These are phyloP conservation scores for Apophysomyces variabilis DNA, from an alignment of 371 early-diverging fungal genomes.

Conservation along the genomic window DNA sequence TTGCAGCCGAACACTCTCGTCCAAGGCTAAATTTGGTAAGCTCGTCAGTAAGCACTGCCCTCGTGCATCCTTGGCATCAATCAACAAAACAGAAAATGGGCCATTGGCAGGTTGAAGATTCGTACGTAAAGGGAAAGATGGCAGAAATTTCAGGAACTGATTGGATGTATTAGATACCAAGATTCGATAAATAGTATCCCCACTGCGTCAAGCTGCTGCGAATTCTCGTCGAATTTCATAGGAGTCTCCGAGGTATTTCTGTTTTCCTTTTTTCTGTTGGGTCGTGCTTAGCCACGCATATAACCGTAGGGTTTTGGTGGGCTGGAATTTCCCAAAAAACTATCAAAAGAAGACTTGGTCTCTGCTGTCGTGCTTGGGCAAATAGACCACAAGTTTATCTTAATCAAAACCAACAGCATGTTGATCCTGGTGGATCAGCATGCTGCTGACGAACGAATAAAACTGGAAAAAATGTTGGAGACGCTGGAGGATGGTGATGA, in stretches of 20 bases:
- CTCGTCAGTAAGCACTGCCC: not conserved
- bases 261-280: too few relatives aligned
- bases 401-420: slow-evolving; percentile 34
- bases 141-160: too few relatives aligned
- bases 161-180: too few relatives aligned
- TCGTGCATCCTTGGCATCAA: not conserved
- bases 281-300: not conserved
- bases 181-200: too few relatives aligned
- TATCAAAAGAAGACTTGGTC: slow-evolving; percentile 41
- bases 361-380: slow-evolving; percentile 59
- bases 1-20: not conserved
- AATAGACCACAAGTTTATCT: slow-evolving; percentile 72
- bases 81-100: too few relatives aligned
- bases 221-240: too few relatives aligned
- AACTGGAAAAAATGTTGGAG: slow-evolving; percentile 63
- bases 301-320: not conserved
- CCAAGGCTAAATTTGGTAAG: not conserved
- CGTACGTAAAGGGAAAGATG: too few relatives aligned
- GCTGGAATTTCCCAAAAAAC: slow-evolving; percentile 22
- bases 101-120: too few relatives aligned
- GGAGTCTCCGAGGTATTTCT: too few relatives aligned
- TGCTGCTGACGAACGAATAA: slow-evolving; percentile 84
- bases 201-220: too few relatives aligned
- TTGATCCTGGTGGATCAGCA: slow-evolving; percentile 82
- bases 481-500: slow-evolving; percentile 31